Evolutionary conservation across 192 early-diverging fungal genomes (phyloP).

Genomic region (Gaertneriomyces semiglobifer): DNA sequence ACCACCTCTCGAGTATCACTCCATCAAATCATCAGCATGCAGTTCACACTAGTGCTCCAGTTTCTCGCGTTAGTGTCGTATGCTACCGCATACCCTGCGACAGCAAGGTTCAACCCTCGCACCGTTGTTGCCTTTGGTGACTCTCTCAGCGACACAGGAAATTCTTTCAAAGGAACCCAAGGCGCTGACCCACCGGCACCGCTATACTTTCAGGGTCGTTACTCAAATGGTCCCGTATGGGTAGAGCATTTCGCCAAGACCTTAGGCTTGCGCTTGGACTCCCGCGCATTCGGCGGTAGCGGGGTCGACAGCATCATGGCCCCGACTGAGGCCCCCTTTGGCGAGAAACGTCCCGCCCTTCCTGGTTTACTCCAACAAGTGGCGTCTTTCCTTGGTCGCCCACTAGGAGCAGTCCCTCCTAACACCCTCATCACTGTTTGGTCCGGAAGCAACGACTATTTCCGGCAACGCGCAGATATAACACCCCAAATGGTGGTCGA

Average conservation of each 20-base stretch:
- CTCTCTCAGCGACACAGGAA: conserved; percentile 22
- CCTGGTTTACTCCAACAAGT: conserved; percentile 1
- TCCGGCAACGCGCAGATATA: neutral
- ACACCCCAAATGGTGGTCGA: neutral
- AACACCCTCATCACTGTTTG: neutral
- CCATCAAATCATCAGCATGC: too few relatives aligned
- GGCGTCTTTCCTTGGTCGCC: neutral
- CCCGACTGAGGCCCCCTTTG: neutral
- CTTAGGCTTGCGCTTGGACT: neutral
- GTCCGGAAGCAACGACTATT: neutral
- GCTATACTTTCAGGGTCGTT: conserved; percentile 22
- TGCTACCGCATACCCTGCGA: neutral
- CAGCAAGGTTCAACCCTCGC: neutral
- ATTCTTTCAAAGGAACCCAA: conserved; percentile 15
- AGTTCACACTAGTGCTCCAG: too few relatives aligned
- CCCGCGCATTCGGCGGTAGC: conserved; percentile 18
- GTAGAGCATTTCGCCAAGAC: conserved; percentile 5
- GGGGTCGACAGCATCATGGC: neutral
- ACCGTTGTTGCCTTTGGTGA: conserved; percentile 29
- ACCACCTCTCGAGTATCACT: too few relatives aligned
- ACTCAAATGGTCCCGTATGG: conserved; percentile 30
- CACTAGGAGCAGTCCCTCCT: neutral
- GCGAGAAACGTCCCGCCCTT: neutral
- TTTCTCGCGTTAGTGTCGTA: neutral
- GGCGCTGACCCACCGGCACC: conserved; percentile 12